phyloP scores from a whole-genome alignment of 148 eudicot genomes.

The Nepenthes gracilis region DNA sequence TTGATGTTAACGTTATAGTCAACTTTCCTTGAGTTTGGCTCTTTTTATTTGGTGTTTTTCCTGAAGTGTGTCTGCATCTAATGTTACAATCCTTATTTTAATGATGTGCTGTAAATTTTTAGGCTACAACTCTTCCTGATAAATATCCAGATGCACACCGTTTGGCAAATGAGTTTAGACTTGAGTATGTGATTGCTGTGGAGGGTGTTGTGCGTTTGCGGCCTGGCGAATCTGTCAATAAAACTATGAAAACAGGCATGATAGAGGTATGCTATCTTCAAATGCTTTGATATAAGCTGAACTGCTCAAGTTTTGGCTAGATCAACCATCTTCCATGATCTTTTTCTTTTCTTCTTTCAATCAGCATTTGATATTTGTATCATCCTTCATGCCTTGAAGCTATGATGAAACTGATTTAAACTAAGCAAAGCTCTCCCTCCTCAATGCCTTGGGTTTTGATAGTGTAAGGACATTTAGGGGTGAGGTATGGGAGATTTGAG shows the following conservation, averaged over 20 bases:
- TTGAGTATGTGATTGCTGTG: constrained; percentile 77
- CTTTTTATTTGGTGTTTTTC: no score
- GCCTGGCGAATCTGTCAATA: constrained; percentile 67
- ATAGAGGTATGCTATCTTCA: constrained; percentile 46
- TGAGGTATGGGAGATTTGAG: no score
- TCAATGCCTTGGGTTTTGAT: no score
- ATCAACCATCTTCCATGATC: neutral
- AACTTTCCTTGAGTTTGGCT: no score
- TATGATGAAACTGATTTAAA: no score
- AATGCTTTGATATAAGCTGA: neutral
- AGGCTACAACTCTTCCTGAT: constrained; percentile 91
- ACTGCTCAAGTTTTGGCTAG: neutral
- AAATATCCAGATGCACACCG: constrained; percentile 86
- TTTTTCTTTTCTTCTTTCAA: neutral
- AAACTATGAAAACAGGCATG: constrained; percentile 82
- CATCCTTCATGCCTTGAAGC: no score
- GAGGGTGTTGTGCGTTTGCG: constrained; percentile 73
- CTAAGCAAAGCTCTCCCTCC: no score
- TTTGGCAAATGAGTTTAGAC: constrained; percentile 51
- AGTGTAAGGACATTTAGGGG: no score
- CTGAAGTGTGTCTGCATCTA: neutral
- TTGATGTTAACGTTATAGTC: no score
- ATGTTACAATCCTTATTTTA: neutral
- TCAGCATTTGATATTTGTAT: neutral
- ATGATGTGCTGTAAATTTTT: constrained; percentile 4